Evolutionary conservation across 2,329 filamentous ascomycete species (phyloP).

Genomic region (Didymella exigua): DNA sequence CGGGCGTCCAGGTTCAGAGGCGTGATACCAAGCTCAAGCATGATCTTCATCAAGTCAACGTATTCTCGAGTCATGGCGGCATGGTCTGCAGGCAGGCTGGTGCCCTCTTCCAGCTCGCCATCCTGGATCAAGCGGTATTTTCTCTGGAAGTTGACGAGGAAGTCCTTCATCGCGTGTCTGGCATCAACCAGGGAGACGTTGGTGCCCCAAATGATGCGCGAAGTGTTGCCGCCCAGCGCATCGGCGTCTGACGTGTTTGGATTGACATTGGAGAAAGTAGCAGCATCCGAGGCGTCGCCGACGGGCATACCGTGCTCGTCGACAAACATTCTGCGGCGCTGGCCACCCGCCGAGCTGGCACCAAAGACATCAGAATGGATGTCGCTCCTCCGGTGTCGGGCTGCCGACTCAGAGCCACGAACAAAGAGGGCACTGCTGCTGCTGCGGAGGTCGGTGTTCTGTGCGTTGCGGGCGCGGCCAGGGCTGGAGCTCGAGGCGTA

Average conservation of each 20-base stretch:
- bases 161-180: constrained; percentile 86
- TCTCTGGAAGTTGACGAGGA: constrained; percentile 85
- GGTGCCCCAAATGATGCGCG: constrained; percentile 92
- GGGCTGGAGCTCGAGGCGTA: constrained; percentile 92
- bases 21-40: constrained; percentile 83
- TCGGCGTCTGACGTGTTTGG: constrained; percentile 93
- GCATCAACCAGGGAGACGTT: constrained; percentile 94
- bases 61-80: constrained; percentile 82
- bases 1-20: constrained; percentile 86
- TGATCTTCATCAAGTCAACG: constrained; percentile 82
- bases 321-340: constrained; percentile 65
- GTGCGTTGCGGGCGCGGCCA: constrained; percentile 63
- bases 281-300: constrained; percentile 60
- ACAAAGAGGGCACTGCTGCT: constrained; percentile 90
- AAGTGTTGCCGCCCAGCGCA: constrained; percentile 78
- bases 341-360: constrained; percentile 51
- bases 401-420: constrained; percentile 61
- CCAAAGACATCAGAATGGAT: constrained; percentile 75
- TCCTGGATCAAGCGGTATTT: constrained; percentile 95
- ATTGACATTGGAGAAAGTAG: constrained; percentile 71
- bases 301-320: constrained; percentile 68
- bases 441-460: constrained; percentile 75
- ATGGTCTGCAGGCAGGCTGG: constrained; percentile 69
- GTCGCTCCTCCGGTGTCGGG: constrained; percentile 76
- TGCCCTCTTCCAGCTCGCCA: constrained; percentile 73